phyloP scores from a whole-genome alignment of 1,284 basidiomycete species.

The Microbotryum lychnidis-dioicae region DNA sequence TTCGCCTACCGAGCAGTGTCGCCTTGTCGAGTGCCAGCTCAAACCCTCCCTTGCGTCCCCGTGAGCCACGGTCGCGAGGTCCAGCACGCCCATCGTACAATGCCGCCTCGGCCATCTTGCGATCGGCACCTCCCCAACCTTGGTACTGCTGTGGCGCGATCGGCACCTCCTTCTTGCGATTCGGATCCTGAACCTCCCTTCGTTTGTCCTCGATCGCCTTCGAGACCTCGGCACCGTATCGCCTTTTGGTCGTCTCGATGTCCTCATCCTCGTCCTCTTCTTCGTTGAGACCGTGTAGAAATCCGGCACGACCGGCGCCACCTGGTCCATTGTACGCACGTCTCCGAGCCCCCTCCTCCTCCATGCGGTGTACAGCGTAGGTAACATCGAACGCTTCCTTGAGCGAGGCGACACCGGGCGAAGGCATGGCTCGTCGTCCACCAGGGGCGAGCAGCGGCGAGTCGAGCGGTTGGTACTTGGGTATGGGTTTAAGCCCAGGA shows the following conservation, averaged over 20 bases:
- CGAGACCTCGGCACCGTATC: conserved; percentile 39
- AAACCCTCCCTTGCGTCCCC: conserved; percentile 49
- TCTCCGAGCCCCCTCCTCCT: conserved; percentile 86
- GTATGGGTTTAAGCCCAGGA: conserved; percentile 34
- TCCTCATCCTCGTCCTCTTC: conserved; percentile 53
- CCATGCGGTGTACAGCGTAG: conserved; percentile 98
- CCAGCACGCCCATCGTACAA: conserved; percentile 65
- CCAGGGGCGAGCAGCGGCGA: conserved; percentile 80
- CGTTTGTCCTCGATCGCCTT: conserved; percentile 36
- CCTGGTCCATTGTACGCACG: conserved; percentile 68
- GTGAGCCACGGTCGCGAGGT: conserved; percentile 52
- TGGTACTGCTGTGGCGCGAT: conserved; percentile 34
- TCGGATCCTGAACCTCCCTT: conserved; percentile 40
- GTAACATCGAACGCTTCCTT: conserved; percentile 99
- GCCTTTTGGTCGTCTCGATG: conserved; percentile 34
- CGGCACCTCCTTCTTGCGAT: conserved; percentile 35
- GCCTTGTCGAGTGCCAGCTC: conserved; percentile 76
- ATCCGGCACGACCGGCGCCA: conserved; percentile 68
- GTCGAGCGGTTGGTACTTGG: conserved; percentile 59
- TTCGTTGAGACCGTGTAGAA: conserved; percentile 81
- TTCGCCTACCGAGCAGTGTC: conserved; percentile 60
- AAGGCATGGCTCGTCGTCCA: conserved; percentile 61
- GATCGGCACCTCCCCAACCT: conserved; percentile 37
- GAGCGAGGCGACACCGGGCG: conserved; percentile 75
- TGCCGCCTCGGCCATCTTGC: conserved; percentile 44